phyloP scores from a whole-genome alignment of 306 rosid species.

The Cucurbita argyrosperma region DNA sequence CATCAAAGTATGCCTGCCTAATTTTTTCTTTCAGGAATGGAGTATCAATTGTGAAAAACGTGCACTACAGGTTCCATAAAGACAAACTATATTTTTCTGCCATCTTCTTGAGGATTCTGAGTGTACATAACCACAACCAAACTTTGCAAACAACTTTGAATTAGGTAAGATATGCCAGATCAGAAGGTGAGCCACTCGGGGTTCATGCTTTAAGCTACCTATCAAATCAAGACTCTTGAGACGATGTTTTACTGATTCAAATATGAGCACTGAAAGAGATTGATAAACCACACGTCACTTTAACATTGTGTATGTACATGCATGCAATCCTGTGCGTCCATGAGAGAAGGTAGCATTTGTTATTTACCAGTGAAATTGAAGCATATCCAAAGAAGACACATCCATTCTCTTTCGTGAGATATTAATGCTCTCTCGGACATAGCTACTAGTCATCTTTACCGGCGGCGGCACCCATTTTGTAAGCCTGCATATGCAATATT shows the following conservation, averaged over 20 bases:
- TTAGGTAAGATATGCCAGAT: background rate
- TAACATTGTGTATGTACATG: background rate
- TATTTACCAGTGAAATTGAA: conserved; percentile 88
- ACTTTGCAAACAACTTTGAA: background rate
- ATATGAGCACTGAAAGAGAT: background rate
- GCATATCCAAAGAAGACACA: conserved; percentile 88
- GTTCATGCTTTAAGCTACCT: background rate
- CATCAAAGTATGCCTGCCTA: background rate
- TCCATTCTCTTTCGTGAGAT: conserved; percentile 93
- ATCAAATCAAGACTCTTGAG: background rate
- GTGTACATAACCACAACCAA: background rate
- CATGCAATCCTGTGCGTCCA: background rate
- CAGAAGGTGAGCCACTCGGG: background rate
- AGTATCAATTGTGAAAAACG: background rate
- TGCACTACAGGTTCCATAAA: background rate
- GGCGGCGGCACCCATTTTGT: conserved; percentile 99
- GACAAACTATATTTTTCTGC: background rate
- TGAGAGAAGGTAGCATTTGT: background rate
- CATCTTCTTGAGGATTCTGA: background rate
- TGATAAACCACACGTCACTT: background rate
- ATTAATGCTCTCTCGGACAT: conserved; percentile 69
- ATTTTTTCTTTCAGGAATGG: background rate
- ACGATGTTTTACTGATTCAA: background rate
- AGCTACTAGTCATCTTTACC: conserved; percentile 85
- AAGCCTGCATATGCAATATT: conserved; percentile 43